Evolutionary conservation across 2,329 filamentous ascomycete species (phyloP).

Genomic region (Claviceps monticola): DNA sequence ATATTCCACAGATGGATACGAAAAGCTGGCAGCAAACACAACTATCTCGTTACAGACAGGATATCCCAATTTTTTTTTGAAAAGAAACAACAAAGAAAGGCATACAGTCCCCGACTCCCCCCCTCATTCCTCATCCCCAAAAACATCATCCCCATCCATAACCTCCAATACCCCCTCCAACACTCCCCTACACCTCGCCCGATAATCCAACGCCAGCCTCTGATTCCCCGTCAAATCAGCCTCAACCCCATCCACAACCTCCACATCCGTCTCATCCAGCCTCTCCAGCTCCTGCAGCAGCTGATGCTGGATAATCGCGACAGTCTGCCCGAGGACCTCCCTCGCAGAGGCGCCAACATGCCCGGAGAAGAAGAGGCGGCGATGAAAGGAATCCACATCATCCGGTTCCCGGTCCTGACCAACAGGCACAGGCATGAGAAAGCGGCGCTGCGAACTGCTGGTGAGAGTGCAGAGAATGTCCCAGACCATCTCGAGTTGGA

Average conservation of each 20-base stretch:
- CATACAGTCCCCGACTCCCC: too few species aligned
- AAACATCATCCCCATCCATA: constrained; percentile 19
- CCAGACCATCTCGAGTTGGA: constrained; percentile 39
- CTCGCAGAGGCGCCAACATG: constrained; percentile 15
- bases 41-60: too few species aligned
- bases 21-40: too few species aligned
- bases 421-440: constrained; percentile 15
- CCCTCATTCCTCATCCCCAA: constrained; percentile 5
- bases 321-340: constrained; percentile 20
- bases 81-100: not conserved
- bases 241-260: constrained; percentile 26
- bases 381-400: constrained; percentile 13
- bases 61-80: too few species aligned
- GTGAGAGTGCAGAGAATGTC: constrained; percentile 30
- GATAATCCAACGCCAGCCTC: constrained; percentile 33
- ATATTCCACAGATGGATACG: too few species aligned
- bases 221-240: constrained; percentile 29
- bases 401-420: constrained; percentile 10
- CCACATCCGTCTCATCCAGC: constrained; percentile 32
- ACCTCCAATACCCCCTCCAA: constrained; percentile 30
- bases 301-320: constrained; percentile 29
- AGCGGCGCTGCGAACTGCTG: constrained; percentile 17
- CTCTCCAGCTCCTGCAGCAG: constrained; percentile 29
- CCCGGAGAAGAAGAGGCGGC: constrained; percentile 18
- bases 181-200: constrained; percentile 33